Evolutionary conservation across 768 basidiomycete species (phyloP).

Genomic region (Rhizopogon vesiculosus): DNA sequence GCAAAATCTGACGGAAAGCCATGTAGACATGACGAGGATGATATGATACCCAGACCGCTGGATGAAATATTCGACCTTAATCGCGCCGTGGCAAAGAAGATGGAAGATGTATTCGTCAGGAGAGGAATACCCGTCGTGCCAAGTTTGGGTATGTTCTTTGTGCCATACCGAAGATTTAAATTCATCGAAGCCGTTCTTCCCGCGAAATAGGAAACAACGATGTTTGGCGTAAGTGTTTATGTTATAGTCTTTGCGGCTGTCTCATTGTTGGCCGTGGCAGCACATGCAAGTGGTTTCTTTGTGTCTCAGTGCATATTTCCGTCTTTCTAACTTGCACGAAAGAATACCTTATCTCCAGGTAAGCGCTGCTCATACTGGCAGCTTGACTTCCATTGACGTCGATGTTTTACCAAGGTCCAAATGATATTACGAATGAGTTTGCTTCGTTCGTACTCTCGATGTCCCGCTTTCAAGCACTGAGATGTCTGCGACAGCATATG

Average conservation of each 20-base stretch:
- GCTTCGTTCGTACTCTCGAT: conserved; percentile 46
- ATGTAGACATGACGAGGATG: conserved; percentile 79
- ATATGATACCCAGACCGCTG: conserved; percentile 71
- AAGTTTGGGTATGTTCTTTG: conserved; percentile 53
- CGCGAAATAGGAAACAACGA: conserved; percentile 75
- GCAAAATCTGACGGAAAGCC: neutral
- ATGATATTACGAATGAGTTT: conserved; percentile 64
- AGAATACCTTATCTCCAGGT: conserved; percentile 71
- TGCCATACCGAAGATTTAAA: neutral
- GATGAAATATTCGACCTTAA: conserved; percentile 79
- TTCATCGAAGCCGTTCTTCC: neutral
- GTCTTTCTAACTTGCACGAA: conserved; percentile 6
- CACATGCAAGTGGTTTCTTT: conserved; percentile 44
- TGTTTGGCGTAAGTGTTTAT: conserved; percentile 66
- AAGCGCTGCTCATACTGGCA: conserved; percentile 8
- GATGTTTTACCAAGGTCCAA: conserved; percentile 45
- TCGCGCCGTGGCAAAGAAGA: conserved; percentile 55
- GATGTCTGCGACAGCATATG: conserved; percentile 54
- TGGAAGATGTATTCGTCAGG: conserved; percentile 67
- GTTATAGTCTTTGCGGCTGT: conserved; percentile 1
- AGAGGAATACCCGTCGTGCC: conserved; percentile 78
- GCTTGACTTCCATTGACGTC: conserved; percentile 3
- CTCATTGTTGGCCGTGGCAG: conserved; percentile 24
- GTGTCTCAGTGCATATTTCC: conserved; percentile 2
- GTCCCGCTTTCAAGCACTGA: neutral